These are phyloP conservation scores for Musa troglodytarum DNA, from an alignment of 176 grass and related monocot genomes.

Conservation along the genomic window DNA sequence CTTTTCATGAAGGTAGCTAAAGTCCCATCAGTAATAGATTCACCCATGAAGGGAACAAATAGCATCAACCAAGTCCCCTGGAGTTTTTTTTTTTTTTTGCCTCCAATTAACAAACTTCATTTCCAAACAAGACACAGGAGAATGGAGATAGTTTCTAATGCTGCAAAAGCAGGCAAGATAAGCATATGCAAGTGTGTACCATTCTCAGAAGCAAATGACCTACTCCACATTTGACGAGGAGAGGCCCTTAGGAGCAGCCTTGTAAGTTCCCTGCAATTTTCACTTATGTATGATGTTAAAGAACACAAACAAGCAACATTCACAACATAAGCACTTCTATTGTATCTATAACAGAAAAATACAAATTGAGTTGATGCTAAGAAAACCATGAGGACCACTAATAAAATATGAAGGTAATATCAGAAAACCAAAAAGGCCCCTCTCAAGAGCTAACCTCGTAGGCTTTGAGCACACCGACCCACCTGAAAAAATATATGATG, in stretches of 20 bases:
- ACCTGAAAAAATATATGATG: conserved; percentile 23
- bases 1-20: conserved; percentile 86
- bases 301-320: background rate
- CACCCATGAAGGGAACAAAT: conserved; percentile 93
- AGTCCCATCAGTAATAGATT: conserved; percentile 98
- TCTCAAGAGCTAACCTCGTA: conserved; percentile 23
- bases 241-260: conserved; percentile 43
- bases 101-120: background rate
- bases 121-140: background rate
- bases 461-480: conserved; percentile 24
- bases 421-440: background rate
- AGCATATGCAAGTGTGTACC: conserved; percentile 28
- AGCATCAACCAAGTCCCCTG: conserved; percentile 65
- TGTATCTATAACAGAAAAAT: background rate
- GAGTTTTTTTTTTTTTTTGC: background rate
- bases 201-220: conserved; percentile 72
- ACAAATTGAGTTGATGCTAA: background rate
- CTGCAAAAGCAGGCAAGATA: no score
- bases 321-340: background rate
- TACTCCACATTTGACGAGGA: conserved; percentile 70
- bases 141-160: no score
- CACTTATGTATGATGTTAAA: background rate
- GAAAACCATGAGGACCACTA: background rate
- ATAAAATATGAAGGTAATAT: background rate
- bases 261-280: conserved; percentile 20